These are phyloP conservation scores for Alopecurus myosuroides DNA, from an alignment of 176 grass and related monocot genomes.

Conservation along the genomic window DNA sequence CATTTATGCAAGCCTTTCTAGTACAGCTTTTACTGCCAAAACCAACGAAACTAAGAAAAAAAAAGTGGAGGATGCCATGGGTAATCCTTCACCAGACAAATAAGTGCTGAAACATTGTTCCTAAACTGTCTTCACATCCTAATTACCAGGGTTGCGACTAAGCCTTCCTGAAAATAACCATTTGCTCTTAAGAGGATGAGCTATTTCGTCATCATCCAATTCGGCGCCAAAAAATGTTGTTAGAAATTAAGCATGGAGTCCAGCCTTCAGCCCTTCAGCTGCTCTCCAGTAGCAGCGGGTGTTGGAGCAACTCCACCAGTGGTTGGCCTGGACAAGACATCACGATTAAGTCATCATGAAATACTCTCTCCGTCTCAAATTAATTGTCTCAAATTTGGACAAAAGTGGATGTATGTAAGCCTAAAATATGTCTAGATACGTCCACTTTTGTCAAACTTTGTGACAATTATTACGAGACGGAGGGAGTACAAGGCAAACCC, in stretches of 20 bases:
- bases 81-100: not conserved
- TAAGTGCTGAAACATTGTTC: not conserved
- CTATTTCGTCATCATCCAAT: not conserved
- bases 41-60: not conserved
- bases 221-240: not conserved
- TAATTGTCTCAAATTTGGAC: too few species aligned
- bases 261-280: constrained; percentile 25
- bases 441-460: too few species aligned
- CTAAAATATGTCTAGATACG: too few species aligned
- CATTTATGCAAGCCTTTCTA: not conserved
- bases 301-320: constrained; percentile 61
- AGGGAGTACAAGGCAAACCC: too few species aligned
- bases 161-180: not conserved
- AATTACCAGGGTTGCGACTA: not conserved
- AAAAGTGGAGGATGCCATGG: not conserved
- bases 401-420: too few species aligned
- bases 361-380: too few species aligned
- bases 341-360: not conserved
- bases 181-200: not conserved
- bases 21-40: not conserved
- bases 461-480: too few species aligned
- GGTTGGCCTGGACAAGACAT: constrained; percentile 43
- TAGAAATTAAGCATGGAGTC: not conserved
- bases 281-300: constrained; percentile 10
- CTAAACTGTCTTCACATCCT: not conserved